Percentiles rank a stretch among this genome's conserved stretches.
These are phyloP conservation scores for Nannizziopsis arthrosporioides DNA, from an alignment of 2,329 filamentous ascomycete genomes.

Conservation along the genomic window DNA sequence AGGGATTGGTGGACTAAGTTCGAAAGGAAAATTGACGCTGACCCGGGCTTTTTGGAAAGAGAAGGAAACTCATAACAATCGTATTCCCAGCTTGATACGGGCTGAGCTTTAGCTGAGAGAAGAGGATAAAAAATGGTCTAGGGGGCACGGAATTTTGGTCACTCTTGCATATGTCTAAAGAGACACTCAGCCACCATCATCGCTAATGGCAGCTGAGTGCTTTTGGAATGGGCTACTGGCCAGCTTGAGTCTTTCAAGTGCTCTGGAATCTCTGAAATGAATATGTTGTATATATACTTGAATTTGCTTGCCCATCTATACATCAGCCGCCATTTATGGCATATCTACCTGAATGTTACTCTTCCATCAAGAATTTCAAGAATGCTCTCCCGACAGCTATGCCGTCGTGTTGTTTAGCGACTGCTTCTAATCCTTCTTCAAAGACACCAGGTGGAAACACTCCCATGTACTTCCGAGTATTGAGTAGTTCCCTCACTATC, in stretches of 20 bases:
- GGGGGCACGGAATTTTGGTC: too few species aligned
- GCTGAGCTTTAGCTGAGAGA: not conserved
- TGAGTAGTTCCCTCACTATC: conserved; percentile 59
- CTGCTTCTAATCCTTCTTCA: conserved; percentile 55
- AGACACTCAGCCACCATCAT: too few species aligned
- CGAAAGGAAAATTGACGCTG: conserved; percentile 69
- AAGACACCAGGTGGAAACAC: conserved; percentile 60
- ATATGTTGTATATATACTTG: too few species aligned
- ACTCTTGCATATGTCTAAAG: too few species aligned
- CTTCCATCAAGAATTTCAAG: conserved; percentile 60
- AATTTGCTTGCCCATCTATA: too few species aligned
- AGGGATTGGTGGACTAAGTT: conserved; percentile 98
- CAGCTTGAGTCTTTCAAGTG: too few species aligned
- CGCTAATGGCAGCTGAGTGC: too few species aligned
- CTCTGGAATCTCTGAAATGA: too few species aligned
- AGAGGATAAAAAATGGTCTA: too few species aligned
- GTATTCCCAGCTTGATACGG: too few species aligned
- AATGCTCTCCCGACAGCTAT: conserved; percentile 63
- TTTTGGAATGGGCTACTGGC: too few species aligned
- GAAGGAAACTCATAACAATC: conserved; percentile 34
- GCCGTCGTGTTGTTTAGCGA: conserved; percentile 62
- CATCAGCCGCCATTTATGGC: too few species aligned
- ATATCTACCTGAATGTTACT: conserved; percentile 11
- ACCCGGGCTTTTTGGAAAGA: conserved; percentile 80
- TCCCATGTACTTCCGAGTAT: conserved; percentile 51